Percentiles rank a stretch among this genome's conserved stretches.
Evolutionary conservation across 176 grass and related monocot species (phyloP).

Genomic region (Olyra latifolia): DNA sequence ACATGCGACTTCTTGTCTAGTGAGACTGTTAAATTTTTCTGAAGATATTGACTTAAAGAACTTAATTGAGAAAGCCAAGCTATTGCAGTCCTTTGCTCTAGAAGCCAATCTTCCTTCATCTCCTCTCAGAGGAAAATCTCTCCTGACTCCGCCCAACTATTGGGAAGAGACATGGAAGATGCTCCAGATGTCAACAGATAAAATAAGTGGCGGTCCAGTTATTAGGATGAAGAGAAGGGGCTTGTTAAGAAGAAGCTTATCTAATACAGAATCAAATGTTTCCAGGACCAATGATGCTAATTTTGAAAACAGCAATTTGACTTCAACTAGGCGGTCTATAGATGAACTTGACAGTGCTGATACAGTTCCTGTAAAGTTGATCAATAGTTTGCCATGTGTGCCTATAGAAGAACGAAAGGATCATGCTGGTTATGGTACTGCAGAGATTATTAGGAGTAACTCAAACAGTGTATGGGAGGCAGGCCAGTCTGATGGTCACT

Average conservation of each 20-base stretch:
- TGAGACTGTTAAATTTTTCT: conserved; percentile 86
- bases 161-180: conserved; percentile 98
- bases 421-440: conserved; percentile 22
- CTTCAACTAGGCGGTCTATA: conserved; percentile 26
- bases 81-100: conserved; percentile 71
- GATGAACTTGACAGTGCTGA: conserved; percentile 25
- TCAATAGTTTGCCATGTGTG: background rate
- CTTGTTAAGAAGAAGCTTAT: conserved; percentile 47
- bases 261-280: conserved; percentile 44
- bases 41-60: conserved; percentile 66
- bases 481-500: conserved; percentile 1
- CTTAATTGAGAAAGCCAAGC: conserved; percentile 84
- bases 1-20: conserved; percentile 80
- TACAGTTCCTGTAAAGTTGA: conserved; percentile 30
- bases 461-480: conserved; percentile 32
- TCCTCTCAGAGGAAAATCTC: conserved; percentile 42
- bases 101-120: conserved; percentile 71
- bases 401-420: conserved; percentile 30
- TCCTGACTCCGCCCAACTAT: conserved; percentile 56
- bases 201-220: conserved; percentile 23
- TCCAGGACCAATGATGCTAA: conserved; percentile 35
- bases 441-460: conserved; percentile 21
- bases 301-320: conserved; percentile 24
- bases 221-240: conserved; percentile 50
- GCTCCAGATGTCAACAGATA: conserved; percentile 56